These are phyloP conservation scores for Sarocladiaceae sp. DNA, from an alignment of 2,329 filamentous ascomycete species.

Conservation along the genomic window DNA sequence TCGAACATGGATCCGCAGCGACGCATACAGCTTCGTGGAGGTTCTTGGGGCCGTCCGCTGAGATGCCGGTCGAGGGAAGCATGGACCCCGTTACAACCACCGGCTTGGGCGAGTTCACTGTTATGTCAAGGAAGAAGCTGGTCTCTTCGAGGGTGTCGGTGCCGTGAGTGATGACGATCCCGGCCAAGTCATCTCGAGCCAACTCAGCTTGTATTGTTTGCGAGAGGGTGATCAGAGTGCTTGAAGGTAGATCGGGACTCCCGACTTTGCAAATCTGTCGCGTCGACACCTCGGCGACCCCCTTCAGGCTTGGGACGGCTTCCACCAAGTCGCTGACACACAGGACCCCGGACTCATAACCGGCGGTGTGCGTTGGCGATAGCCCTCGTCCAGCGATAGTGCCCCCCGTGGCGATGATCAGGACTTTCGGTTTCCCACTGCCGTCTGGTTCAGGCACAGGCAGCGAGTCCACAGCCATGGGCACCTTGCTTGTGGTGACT, in stretches of 20 bases:
- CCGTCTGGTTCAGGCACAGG: too few relatives aligned
- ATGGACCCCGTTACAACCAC: constrained; percentile 56
- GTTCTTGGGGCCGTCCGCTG: constrained; percentile 58
- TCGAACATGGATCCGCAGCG: constrained; percentile 38
- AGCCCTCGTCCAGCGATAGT: constrained; percentile 44
- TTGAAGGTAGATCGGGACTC: constrained; percentile 40
- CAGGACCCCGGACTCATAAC: constrained; percentile 29
- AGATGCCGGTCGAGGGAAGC: constrained; percentile 56
- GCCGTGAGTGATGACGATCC: constrained; percentile 56
- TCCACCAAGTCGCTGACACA: constrained; percentile 45
- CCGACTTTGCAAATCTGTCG: constrained; percentile 46
- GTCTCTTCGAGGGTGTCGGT: constrained; percentile 61
- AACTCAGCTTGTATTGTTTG: constrained; percentile 42
- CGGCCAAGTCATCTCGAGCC: constrained; percentile 33
- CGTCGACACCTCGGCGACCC: constrained; percentile 47
- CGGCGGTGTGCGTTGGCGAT: neutral
- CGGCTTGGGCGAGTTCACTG: constrained; percentile 50
- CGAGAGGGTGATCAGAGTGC: constrained; percentile 40
- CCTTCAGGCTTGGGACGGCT: constrained; percentile 47
- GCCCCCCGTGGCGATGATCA: constrained; percentile 51
- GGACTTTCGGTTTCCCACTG: constrained; percentile 41
- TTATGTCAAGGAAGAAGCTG: constrained; percentile 56
- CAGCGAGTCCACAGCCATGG: too few relatives aligned
- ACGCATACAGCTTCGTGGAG: constrained; percentile 54
- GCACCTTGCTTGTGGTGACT: too few relatives aligned